Percentiles rank a stretch among this genome's conserved stretches.
phyloP scores from a whole-genome alignment of 441 rosid genomes.

The Oxalis stricta region DNA sequence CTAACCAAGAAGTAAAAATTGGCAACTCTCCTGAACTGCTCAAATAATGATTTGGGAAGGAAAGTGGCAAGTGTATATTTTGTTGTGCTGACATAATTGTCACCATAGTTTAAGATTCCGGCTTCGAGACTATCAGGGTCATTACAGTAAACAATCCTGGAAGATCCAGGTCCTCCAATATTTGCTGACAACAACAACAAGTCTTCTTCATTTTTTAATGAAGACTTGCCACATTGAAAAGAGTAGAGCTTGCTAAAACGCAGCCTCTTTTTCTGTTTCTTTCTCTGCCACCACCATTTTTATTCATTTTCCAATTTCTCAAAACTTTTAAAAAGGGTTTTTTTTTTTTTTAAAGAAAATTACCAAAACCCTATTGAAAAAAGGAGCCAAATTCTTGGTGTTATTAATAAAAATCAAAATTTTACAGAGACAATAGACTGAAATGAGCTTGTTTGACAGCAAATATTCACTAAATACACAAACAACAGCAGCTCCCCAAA shows the following conservation, averaged over 20 bases:
- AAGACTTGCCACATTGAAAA: constrained; percentile 16
- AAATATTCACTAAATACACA: constrained; percentile 1
- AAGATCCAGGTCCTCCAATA: constrained; percentile 53
- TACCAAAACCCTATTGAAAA: too few relatives aligned
- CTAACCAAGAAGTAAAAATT: constrained; percentile 51
- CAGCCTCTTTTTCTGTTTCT: constrained; percentile 42
- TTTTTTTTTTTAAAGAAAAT: too few relatives aligned
- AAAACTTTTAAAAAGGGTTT: neutral
- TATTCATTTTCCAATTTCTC: neutral
- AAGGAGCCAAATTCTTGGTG: neutral
- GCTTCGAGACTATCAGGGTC: constrained; percentile 42
- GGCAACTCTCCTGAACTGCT: constrained; percentile 74
- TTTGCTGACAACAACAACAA: too few relatives aligned
- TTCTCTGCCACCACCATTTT: constrained; percentile 32
- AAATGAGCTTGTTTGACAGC: too few relatives aligned
- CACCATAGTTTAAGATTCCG: constrained; percentile 22
- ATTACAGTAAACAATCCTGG: constrained; percentile 50
- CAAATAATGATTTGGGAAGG: constrained; percentile 64
- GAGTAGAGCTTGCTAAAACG: constrained; percentile 44
- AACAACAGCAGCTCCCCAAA: neutral
- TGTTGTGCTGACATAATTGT: constrained; percentile 47
- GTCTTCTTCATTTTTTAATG: constrained; percentile 39
- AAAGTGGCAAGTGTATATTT: constrained; percentile 47
- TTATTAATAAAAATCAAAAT: too few relatives aligned
- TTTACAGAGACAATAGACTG: neutral